Evolutionary conservation across 441 rosid genomes (phyloP).

Genomic region (Adansonia grandidieri): DNA sequence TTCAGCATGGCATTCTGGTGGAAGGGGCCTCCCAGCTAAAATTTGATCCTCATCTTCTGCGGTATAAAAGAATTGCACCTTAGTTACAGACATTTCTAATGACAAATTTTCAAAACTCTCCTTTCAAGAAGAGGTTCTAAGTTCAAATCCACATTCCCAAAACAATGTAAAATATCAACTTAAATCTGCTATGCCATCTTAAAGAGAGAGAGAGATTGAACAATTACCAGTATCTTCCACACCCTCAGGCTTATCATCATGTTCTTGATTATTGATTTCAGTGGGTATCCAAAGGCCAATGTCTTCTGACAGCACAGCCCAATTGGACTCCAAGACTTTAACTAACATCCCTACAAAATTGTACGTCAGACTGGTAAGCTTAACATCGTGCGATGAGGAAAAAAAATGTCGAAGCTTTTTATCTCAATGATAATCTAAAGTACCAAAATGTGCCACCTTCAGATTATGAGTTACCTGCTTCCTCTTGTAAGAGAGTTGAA

Average conservation of each 20-base stretch:
- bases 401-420: constrained; percentile 20
- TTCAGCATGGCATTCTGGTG: constrained; percentile 74
- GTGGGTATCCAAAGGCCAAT: constrained; percentile 90
- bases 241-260: constrained; percentile 88
- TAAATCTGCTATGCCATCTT: neutral
- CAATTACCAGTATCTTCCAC: constrained; percentile 69
- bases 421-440: constrained; percentile 9
- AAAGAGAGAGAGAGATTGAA: constrained; percentile 2
- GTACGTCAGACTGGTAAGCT: constrained; percentile 22
- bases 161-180: neutral
- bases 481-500: constrained; percentile 60
- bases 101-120: neutral
- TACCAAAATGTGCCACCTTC: constrained; percentile 24
- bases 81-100: constrained; percentile 19
- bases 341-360: constrained; percentile 56
- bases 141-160: constrained; percentile 1
- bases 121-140: constrained; percentile 6
- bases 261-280: constrained; percentile 66
- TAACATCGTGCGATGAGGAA: constrained; percentile 7
- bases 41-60: constrained; percentile 71
- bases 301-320: constrained; percentile 78
- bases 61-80: constrained; percentile 28
- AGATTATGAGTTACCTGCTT: constrained; percentile 66
- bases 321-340: constrained; percentile 77
- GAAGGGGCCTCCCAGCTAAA: constrained; percentile 86